A percentile compares a stretch with the other conserved stretches of the same genome.
phyloP scores from a whole-genome alignment of 2,329 filamentous ascomycete species.

The Aspergillus sp. region DNA sequence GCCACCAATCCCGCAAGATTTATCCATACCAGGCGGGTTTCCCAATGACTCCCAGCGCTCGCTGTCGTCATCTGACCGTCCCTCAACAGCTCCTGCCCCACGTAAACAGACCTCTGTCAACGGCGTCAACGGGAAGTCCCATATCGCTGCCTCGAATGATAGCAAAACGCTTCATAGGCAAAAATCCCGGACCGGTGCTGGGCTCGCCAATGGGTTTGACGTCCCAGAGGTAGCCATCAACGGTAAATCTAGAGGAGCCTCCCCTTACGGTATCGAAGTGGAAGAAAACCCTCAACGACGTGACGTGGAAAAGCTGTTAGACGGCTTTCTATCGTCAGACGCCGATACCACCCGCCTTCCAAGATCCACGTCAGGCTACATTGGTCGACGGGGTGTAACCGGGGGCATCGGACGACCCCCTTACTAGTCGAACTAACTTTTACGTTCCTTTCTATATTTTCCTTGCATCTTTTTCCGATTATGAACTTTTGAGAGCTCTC shows the following conservation, averaged over 20 bases:
- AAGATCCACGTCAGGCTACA: conserved; percentile 14
- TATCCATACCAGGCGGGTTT: conserved; percentile 45
- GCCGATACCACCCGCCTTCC: conserved; percentile 16
- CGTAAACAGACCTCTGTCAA: conserved; percentile 22
- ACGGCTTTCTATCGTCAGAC: conserved; percentile 34
- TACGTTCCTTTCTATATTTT: conserved; percentile 2
- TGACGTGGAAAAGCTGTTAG: conserved; percentile 38
- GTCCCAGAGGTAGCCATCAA: conserved; percentile 12
- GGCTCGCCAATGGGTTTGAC: conserved; percentile 22
- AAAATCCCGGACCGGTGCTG: conserved; percentile 36
- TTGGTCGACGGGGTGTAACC: conserved; percentile 24
- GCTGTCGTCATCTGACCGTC: conserved; percentile 27
- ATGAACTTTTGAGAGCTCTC: not conserved
- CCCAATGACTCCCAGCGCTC: conserved; percentile 40
- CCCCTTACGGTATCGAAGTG: conserved; percentile 17
- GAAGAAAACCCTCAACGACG: conserved; percentile 26
- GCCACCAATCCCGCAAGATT: conserved; percentile 44
- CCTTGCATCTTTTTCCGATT: not conserved
- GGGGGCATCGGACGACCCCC: conserved; percentile 36
- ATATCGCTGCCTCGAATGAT: conserved; percentile 19
- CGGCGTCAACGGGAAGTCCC: conserved; percentile 22
- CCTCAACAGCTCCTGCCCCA: conserved; percentile 32
- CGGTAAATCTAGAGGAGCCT: conserved; percentile 14
- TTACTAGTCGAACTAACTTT: conserved; percentile 23
- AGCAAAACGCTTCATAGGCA: conserved; percentile 32